These are phyloP conservation scores for Cryptococcus floricola DNA, from an alignment of 1,284 basidiomycete species.

Conservation along the genomic window DNA sequence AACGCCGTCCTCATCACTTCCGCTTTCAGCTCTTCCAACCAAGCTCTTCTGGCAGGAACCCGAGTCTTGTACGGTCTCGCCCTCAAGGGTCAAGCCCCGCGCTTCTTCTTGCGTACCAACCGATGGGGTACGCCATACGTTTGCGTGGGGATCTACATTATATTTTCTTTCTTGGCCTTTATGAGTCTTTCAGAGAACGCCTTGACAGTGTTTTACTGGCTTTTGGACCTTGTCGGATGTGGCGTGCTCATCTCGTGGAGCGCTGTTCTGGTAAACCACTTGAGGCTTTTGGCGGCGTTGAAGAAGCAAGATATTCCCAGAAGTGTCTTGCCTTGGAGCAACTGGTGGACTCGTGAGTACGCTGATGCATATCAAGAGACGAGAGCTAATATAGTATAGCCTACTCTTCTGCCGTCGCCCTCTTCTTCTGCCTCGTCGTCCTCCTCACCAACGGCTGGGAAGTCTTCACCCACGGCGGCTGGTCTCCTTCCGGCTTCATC, in stretches of 20 bases:
- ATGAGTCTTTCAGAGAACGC: constrained; percentile 32
- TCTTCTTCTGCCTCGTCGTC: constrained; percentile 16
- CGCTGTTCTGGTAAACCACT: constrained; percentile 19
- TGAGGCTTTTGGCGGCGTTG: constrained; percentile 15
- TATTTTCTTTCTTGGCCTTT: constrained; percentile 43
- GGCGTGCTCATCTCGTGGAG: constrained; percentile 27
- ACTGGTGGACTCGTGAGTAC: constrained; percentile 25
- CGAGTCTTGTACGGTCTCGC: constrained; percentile 51
- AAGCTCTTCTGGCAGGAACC: constrained; percentile 22
- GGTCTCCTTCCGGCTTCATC: constrained; percentile 22
- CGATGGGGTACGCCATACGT: constrained; percentile 46
- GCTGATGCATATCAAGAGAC: neutral
- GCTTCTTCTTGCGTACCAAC: constrained; percentile 53
- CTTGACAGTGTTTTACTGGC: constrained; percentile 33
- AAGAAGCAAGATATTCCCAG: constrained; percentile 13
- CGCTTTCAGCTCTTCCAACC: constrained; percentile 21
- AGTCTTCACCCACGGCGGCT: constrained; percentile 25
- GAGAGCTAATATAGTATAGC: neutral
- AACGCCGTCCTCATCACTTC: constrained; percentile 22
- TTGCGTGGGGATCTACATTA: constrained; percentile 25
- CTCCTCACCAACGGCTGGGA: constrained; percentile 29
- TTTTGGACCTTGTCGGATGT: constrained; percentile 25
- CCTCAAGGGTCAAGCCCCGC: constrained; percentile 50
- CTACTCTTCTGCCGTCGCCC: constrained; percentile 14
- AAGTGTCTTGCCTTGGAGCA: constrained; percentile 21